Conservation (phyloP, 192 early-diverging fungal species). For the Coemansia sp. region DNA sequence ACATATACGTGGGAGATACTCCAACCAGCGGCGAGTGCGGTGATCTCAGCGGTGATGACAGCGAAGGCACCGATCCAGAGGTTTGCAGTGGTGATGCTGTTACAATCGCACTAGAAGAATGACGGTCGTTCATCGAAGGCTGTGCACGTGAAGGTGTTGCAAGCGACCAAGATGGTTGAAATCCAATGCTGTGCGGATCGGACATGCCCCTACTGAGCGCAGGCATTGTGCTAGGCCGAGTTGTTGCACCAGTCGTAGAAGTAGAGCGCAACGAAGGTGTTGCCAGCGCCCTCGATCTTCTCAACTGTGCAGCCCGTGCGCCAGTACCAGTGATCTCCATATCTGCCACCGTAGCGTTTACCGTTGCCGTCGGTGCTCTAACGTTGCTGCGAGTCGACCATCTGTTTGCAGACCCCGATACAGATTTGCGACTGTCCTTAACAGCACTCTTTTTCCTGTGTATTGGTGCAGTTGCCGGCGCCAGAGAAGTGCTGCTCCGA, state of each 20-base stretch:
- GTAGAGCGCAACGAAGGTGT: not conserved
- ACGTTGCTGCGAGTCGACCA: not conserved
- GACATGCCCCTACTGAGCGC: not conserved
- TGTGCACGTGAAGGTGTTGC: not conserved
- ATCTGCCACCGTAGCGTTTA: not conserved
- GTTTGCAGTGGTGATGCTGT: not conserved
- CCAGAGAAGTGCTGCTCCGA: not conserved
- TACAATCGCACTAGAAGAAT: not conserved
- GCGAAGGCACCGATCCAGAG: not conserved
- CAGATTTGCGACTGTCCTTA: not conserved
- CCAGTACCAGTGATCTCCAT: not conserved
- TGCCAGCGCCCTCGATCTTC: not conserved
- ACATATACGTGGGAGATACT: constrained; percentile 38
- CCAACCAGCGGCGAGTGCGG: constrained; percentile 21
- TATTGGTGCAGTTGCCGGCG: not conserved
- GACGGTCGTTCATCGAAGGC: not conserved
- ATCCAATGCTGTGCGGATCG: not conserved
- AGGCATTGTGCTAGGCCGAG: not conserved
- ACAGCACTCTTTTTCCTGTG: not conserved
- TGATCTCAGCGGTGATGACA: not conserved
- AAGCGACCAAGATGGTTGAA: not conserved
- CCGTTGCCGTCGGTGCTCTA: not conserved
- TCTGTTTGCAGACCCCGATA: not conserved
- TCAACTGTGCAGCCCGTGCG: constrained; percentile 1
- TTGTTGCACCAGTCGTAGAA: not conserved